phyloP scores from a whole-genome alignment of 768 basidiomycete species.

The Lentinula sp. region DNA sequence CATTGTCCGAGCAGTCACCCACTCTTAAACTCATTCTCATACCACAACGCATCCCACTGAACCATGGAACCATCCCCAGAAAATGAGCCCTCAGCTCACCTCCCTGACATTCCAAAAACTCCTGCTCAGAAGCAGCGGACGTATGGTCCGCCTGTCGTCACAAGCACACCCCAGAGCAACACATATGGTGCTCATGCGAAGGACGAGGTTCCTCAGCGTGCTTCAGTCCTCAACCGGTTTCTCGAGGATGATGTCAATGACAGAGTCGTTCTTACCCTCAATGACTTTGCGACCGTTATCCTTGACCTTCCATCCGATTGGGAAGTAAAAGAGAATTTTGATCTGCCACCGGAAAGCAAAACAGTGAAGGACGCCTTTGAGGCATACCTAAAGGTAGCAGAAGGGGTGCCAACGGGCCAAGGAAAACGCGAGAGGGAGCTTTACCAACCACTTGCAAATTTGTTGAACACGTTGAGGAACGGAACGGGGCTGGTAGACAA shows the following conservation, averaged over 20 bases:
- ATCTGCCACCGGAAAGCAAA: neutral
- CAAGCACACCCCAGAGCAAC: neutral
- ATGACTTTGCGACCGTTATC: neutral
- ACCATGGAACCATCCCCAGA: neutral
- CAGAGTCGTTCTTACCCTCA: neutral
- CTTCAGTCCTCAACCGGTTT: neutral
- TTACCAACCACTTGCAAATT: neutral
- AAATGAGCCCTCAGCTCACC: neutral
- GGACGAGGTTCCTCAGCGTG: neutral
- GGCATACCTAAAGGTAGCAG: neutral
- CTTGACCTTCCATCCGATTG: neutral
- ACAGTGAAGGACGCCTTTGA: neutral
- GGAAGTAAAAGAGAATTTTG: neutral
- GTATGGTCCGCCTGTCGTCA: neutral
- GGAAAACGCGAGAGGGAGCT: neutral
- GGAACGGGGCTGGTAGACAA: neutral
- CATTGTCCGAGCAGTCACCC: neutral
- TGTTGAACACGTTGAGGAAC: neutral
- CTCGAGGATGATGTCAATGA: neutral
- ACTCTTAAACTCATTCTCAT: neutral
- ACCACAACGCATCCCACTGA: neutral
- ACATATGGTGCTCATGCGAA: neutral
- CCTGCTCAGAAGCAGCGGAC: neutral
- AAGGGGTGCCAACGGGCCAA: neutral
- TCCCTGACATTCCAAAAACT: neutral